Evolutionary conservation across 1,139 yeast species (phyloP), one percentile per base, ranked within the genome.

Genomic region (Suhomyces chickasaworum): DNA sequence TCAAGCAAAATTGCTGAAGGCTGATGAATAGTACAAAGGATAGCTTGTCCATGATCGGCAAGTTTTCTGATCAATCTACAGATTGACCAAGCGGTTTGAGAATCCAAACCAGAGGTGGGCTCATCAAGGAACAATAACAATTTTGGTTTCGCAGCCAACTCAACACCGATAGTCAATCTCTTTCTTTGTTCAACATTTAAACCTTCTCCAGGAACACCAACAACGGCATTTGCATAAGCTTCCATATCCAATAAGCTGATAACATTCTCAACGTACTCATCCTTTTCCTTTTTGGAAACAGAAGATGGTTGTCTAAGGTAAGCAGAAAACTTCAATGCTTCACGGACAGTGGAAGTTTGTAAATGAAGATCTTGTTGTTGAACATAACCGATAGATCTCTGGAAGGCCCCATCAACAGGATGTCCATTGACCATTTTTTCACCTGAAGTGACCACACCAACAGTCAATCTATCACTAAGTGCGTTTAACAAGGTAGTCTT

Each of bases 61-160:
- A 71, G 67, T 46, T 70, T 69, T 55, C 75, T 64, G 58, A 71
- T 63, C 59, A 71, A 66, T 51, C 67, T 64, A 57, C 74, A 70
- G 47, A 71, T 67, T 13, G 76, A 67, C 76, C 75, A 71, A 21
- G 77, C 76, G 42, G 76, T 70, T 58, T 71, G 75, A 17, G 74
- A 69, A 53, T 69, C 74, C 51, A 69, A 68, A 50, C 74, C 74
- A 37, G 74, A 69, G 17, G 74, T 69, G 17, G 74, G 74, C 64
- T 89, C 97, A 50, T 68, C 63, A 48, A 69, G 67, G 40, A 69
- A 57, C 46, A 69, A 64, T 41, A 69, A 61, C 43, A 69, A 61
- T 48, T 66, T 64, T 6, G 75, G 75, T 51, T 65, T 68, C 4
- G 75, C 73, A 45, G 65, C 74, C 52, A 69, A 64, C 53, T 69